Evolutionary conservation across 495 filamentous ascomycete species (phyloP).

Genomic region (Hyaloscypha variabilis): DNA sequence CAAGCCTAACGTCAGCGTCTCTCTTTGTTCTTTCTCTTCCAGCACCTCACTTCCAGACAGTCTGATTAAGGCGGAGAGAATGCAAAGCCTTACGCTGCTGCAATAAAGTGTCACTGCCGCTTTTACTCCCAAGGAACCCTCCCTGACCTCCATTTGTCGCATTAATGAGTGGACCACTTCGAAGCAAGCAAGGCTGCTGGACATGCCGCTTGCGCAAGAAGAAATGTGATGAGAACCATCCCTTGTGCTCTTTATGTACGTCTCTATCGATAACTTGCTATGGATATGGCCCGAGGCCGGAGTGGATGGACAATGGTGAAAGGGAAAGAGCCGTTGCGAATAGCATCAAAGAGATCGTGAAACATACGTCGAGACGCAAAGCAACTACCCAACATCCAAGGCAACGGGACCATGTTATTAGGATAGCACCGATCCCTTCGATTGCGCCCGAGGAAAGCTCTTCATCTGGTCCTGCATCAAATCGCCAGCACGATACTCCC

Average conservation of each 20-base stretch:
- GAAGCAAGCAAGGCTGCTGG: conserved; percentile 39
- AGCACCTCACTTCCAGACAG: too few species aligned
- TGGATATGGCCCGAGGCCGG: conserved; percentile 37
- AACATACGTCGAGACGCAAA: conserved; percentile 17
- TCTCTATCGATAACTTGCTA: conserved; percentile 40
- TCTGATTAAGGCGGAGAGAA: too few species aligned
- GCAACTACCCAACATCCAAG: background rate
- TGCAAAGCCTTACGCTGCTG: too few species aligned
- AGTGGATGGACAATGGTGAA: conserved; percentile 41
- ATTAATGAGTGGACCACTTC: conserved; percentile 23
- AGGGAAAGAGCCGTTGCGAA: conserved; percentile 20
- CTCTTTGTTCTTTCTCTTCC: too few species aligned
- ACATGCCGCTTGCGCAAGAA: conserved; percentile 45
- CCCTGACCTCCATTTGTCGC: background rate
- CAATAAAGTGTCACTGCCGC: too few species aligned
- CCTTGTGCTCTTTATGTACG: conserved; percentile 36
- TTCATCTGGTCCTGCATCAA: conserved; percentile 13
- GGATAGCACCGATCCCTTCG: conserved; percentile 16
- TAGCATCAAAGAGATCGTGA: conserved; percentile 22
- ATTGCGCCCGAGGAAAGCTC: conserved; percentile 5
- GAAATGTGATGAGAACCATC: conserved; percentile 43
- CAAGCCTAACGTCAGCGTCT: too few species aligned
- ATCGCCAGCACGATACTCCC: background rate
- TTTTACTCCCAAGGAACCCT: background rate
- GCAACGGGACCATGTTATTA: conserved; percentile 1